Evolutionary conservation across 1,139 yeast species (phyloP).

Genomic region (Debaryomyces subglobosus): DNA sequence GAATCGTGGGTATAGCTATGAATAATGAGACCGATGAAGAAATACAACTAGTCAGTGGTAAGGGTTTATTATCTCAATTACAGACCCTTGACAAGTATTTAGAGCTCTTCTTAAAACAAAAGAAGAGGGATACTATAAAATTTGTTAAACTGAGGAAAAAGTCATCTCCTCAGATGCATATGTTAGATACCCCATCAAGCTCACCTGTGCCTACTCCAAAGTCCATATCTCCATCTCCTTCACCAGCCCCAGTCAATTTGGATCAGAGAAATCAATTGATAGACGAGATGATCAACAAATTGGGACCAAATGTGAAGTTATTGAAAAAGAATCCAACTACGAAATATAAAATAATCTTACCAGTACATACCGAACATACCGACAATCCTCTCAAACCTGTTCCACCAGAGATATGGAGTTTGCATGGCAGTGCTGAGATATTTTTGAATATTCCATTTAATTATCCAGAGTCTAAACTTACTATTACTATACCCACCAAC

Average conservation of each 20-base stretch:
- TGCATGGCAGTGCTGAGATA: conserved; percentile 21
- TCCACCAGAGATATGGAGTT: conserved; percentile 26
- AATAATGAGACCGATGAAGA: conserved; percentile 21
- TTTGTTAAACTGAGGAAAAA: conserved; percentile 26
- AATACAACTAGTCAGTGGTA: conserved; percentile 46
- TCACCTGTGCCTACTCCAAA: conserved; percentile 6
- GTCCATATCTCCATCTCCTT: conserved; percentile 1
- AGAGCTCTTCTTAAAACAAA: conserved; percentile 59
- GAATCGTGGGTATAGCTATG: conserved; percentile 45
- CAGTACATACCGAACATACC: conserved; percentile 10
- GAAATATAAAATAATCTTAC: conserved; percentile 4
- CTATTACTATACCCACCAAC: conserved; percentile 25
- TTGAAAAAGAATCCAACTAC: conserved; percentile 22
- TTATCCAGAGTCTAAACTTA: conserved; percentile 22
- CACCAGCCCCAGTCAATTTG: conserved; percentile 14
- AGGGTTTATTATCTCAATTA: conserved; percentile 56
- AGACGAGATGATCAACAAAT: conserved; percentile 27
- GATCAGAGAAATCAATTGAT: conserved; percentile 22
- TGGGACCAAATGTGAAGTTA: conserved; percentile 25
- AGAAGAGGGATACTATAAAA: conserved; percentile 52
- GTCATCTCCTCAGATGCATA: background rate
- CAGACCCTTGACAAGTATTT: conserved; percentile 59
- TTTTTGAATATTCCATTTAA: conserved; percentile 25
- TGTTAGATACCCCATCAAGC: conserved; percentile 1
- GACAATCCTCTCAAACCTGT: conserved; percentile 22